phyloP scores from a whole-genome alignment of 768 basidiomycete species.

The Dendrothele bispora region DNA sequence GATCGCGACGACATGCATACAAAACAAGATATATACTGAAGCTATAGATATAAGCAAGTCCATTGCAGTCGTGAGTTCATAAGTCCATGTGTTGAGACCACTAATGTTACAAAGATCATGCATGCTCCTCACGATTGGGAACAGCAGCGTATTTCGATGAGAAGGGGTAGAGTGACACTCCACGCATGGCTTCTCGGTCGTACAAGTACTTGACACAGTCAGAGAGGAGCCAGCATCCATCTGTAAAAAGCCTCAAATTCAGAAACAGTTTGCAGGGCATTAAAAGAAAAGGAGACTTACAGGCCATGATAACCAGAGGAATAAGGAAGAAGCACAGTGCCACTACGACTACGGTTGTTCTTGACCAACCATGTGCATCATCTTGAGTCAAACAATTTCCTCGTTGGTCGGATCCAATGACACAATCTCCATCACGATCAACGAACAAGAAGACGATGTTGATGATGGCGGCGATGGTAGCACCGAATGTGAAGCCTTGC shows the following conservation, averaged over 20 bases:
- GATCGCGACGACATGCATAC: too few relatives aligned
- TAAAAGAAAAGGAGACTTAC: not conserved
- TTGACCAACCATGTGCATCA: not conserved
- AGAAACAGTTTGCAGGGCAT: not conserved
- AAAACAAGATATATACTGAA: too few relatives aligned
- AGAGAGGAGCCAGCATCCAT: slow-evolving; percentile 7
- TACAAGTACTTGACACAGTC: slow-evolving; percentile 5
- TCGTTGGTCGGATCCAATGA: not conserved
- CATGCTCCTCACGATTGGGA: not conserved
- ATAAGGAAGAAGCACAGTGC: not conserved
- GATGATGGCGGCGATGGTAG: not conserved
- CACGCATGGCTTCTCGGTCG: slow-evolving; percentile 1
- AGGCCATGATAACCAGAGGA: slow-evolving; percentile 3
- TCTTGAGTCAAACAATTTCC: slow-evolving; percentile 4
- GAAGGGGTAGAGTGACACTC: slow-evolving; percentile 2
- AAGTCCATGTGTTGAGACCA: too few relatives aligned
- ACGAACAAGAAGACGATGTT: slow-evolving; percentile 5
- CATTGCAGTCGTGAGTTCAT: too few relatives aligned
- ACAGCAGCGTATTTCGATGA: slow-evolving; percentile 2
- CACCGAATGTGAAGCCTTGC: not conserved
- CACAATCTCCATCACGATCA: not conserved
- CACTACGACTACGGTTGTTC: not conserved
- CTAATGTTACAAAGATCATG: too few relatives aligned
- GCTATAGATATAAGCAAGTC: too few relatives aligned
- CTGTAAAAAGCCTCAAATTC: slow-evolving; percentile 1